A percentile compares a stretch with the other conserved stretches of the same genome.
phyloP scores from a whole-genome alignment of 2,329 filamentous ascomycete genomes.

The Onygenales sp. region DNA sequence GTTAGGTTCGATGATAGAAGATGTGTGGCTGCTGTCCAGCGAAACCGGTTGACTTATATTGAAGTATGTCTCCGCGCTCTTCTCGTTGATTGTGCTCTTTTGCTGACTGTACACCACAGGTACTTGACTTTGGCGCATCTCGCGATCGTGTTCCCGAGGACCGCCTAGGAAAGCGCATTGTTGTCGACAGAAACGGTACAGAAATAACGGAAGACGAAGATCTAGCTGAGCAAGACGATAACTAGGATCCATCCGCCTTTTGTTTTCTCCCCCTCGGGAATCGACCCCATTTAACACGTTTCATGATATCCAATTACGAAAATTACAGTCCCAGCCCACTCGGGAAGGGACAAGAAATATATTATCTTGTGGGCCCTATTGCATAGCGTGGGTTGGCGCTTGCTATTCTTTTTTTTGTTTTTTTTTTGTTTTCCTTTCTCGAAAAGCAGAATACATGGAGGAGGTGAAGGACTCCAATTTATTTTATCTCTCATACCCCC shows the following conservation, averaged over 20 bases:
- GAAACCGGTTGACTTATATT: conserved; percentile 85
- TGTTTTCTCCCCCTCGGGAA: too few relatives aligned
- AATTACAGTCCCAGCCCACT: neutral
- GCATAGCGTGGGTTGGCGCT: conserved; percentile 27
- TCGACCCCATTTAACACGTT: neutral
- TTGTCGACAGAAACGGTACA: conserved; percentile 33
- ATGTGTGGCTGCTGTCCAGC: conserved; percentile 92
- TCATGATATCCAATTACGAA: neutral
- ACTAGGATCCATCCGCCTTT: too few relatives aligned
- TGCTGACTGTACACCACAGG: conserved; percentile 44
- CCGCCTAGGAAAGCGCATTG: conserved; percentile 68
- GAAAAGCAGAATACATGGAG: too few relatives aligned
- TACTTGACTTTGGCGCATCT: conserved; percentile 91
- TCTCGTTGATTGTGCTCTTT: neutral
- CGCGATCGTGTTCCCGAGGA: conserved; percentile 74
- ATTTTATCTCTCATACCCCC: too few relatives aligned
- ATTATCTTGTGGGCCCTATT: conserved; percentile 20
- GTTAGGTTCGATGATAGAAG: conserved; percentile 93
- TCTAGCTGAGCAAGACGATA: conserved; percentile 4
- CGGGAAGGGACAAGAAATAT: neutral
- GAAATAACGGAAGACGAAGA: conserved; percentile 29
- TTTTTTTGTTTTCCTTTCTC: conserved; percentile 22
- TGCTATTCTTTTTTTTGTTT: neutral
- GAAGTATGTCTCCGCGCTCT: conserved; percentile 55
- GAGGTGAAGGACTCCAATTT: too few relatives aligned